These are phyloP conservation scores for Chaetoceros tenuissimus DNA, from an alignment of 108 stramenopile genomes.

Conservation along the genomic window DNA sequence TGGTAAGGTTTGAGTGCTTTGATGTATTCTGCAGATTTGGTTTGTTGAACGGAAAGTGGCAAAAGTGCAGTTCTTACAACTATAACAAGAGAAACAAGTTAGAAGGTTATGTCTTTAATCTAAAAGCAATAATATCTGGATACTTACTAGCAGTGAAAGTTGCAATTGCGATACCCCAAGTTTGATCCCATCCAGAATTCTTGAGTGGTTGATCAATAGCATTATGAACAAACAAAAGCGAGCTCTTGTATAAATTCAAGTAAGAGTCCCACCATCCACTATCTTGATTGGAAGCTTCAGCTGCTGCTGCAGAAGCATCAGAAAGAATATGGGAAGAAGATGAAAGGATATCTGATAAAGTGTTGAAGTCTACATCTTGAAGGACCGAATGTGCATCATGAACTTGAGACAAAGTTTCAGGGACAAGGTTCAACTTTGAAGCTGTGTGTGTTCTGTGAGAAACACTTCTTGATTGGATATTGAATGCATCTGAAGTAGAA, in stretches of 20 bases:
- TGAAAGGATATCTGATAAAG: not conserved
- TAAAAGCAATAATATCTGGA: not conserved
- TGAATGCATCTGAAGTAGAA: no score
- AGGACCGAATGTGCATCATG: no score
- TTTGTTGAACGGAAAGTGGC: conserved; percentile 86
- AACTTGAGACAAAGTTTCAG: no score
- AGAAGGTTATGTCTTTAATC: not conserved
- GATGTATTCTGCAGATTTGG: conserved; percentile 80
- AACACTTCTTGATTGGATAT: no score
- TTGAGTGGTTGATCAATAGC: conserved; percentile 53
- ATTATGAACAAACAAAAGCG: conserved; percentile 47
- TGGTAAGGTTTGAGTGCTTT: conserved; percentile 86
- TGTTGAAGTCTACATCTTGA: no score
- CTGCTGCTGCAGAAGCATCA: conserved; percentile 17
- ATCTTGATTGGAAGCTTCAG: conserved; percentile 1
- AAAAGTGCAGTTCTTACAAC: conserved; percentile 71
- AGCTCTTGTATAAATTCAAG: conserved; percentile 41
- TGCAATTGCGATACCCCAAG: conserved; percentile 76
- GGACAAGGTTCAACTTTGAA: no score
- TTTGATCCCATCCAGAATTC: conserved; percentile 51
- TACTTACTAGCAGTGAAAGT: conserved; percentile 65
- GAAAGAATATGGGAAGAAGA: conserved; percentile 1
- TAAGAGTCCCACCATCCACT: conserved; percentile 45
- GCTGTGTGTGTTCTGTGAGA: no score
- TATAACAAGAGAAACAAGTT: conserved; percentile 13